Base-by-base conservation (phyloP, 495 filamentous ascomycete genomes). In the Penicillium fimorum region DNA sequence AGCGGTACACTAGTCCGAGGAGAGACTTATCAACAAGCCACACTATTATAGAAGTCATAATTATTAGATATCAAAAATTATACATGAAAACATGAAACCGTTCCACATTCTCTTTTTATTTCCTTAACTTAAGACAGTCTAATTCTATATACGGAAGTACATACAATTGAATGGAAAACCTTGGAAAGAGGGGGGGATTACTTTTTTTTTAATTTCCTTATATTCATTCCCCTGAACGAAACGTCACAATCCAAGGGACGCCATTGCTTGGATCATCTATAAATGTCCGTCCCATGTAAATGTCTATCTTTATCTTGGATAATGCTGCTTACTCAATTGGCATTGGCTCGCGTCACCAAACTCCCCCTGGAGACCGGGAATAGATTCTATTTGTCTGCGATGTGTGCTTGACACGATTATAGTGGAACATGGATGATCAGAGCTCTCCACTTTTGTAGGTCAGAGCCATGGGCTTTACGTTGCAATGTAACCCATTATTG, bases 391-490 rank as follows among this genome's bases (percentile, higher is more conserved):
- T 42, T 38, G 49, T 41, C 24, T 37, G 0, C 35, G n/a, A 38
- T 17, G 9, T 4, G 20, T 37, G n/a, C 33, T 38, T 40, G 29
- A 38, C 45, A 29, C 15, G 44, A 42, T 25, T 15, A 25, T 27
- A 53, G 47, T 59, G 37, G 53, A 35, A 56, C 35, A 40, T 4
- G 10, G n/a, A 35, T 32, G 62, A 62, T 56, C 57, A 52, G 58
- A 58, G 53, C 53, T 43, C 51, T 57, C 56, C 63, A 45, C 51
- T 55, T 47, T 62, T 27, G 64, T 27, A 62, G 56, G 57, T 47
- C 42, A 46, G 50, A 62, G 63, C 65, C 68, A 66, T 66, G 65
- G 65, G 48, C 53, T 64, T 57, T 50, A 47, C 59, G 59, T 65
- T 59, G 50, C 53, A 57, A 5, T 44, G 6, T 24, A 24, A 5